phyloP scores from a whole-genome alignment of 2,329 filamentous ascomycete species.

The Cercospora zeina region DNA sequence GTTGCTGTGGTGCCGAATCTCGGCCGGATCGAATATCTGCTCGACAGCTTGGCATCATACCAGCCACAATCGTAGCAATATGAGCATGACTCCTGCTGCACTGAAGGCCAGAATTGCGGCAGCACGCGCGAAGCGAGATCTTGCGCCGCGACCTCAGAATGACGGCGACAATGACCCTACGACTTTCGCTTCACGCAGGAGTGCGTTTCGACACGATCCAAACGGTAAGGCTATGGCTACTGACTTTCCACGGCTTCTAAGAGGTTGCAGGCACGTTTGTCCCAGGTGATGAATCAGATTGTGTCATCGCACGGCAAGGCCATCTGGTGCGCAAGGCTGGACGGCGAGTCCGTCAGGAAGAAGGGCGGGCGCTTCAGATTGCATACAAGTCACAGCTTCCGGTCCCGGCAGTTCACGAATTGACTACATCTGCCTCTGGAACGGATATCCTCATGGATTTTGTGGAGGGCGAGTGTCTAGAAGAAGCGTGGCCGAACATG shows the following conservation, averaged over 20 bases:
- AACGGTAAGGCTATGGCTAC: not conserved
- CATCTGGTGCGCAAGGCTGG: not conserved
- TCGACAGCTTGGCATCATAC: too few relatives aligned
- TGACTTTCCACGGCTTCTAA: not conserved
- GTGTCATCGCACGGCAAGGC: constrained; percentile 1
- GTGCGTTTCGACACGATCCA: not conserved
- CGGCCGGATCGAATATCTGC: too few relatives aligned
- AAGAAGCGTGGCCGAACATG: constrained; percentile 21
- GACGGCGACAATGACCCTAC: not conserved
- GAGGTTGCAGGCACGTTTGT: not conserved
- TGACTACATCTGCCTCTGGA: not conserved
- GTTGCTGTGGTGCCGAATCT: too few relatives aligned
- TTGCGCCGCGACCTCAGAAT: too few relatives aligned
- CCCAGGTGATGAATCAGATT: not conserved
- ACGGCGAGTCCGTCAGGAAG: constrained; percentile 9
- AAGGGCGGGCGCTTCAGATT: constrained; percentile 7
- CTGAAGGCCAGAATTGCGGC: too few relatives aligned
- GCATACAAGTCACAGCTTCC: constrained; percentile 6
- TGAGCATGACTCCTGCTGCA: too few relatives aligned
- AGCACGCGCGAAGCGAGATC: too few relatives aligned
- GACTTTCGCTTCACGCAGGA: not conserved
- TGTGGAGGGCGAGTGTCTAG: constrained; percentile 21
- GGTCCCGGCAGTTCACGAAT: constrained; percentile 5
- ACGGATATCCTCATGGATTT: constrained; percentile 12
- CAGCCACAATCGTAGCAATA: too few relatives aligned